Evolutionary conservation across 129 eudicot species (phyloP).

Genomic region (Flaveria sonorensis): DNA sequence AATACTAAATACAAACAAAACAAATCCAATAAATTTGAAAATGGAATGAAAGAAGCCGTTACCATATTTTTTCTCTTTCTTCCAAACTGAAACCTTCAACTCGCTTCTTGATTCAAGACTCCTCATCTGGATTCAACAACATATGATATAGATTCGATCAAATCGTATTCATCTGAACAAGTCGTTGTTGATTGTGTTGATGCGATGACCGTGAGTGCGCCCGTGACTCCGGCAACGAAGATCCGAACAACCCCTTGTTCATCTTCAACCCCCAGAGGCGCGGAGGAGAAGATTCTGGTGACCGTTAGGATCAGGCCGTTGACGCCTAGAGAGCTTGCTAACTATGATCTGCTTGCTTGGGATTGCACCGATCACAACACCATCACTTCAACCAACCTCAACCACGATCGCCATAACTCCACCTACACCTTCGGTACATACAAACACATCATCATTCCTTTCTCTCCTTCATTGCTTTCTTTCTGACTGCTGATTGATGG

Average conservation of each 20-base stretch:
- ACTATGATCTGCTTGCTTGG: slow-evolving; percentile 89
- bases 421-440: slow-evolving; percentile 68
- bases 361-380: slow-evolving; percentile 68
- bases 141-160: no score
- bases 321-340: slow-evolving; percentile 65
- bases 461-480: background rate
- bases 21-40: background rate
- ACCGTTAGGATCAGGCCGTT: slow-evolving; percentile 87
- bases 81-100: background rate
- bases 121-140: no score
- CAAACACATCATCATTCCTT: background rate
- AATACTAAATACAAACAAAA: no score
- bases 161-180: no score
- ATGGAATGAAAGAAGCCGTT: background rate
- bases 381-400: slow-evolving; percentile 62
- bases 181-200: background rate
- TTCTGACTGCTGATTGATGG: background rate
- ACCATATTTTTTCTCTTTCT: background rate
- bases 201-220: slow-evolving; percentile 55
- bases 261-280: slow-evolving; percentile 49
- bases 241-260: slow-evolving; percentile 28
- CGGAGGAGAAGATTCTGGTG: slow-evolving; percentile 79
- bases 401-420: slow-evolving; percentile 55
- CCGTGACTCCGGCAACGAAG: slow-evolving; percentile 69
- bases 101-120: background rate